Base-by-base conservation (phyloP, 2,329 filamentous ascomycete genomes). In the Ambrosiella xylebori region DNA sequence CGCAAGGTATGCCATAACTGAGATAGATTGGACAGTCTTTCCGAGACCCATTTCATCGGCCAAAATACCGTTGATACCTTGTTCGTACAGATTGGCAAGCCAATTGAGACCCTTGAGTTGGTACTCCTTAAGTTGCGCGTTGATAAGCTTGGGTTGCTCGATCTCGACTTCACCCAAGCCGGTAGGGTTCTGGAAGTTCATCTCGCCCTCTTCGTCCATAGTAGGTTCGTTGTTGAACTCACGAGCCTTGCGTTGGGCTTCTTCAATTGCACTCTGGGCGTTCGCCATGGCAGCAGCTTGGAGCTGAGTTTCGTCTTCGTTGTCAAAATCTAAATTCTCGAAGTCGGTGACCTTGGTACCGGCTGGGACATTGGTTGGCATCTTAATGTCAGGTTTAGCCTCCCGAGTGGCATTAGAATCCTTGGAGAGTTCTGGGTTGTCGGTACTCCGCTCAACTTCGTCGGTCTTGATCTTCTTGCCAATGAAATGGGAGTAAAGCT, bases 11-110 rank as follows among this genome's bases (percentile, higher is more conserved):
- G 90, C 90, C 93, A 98, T 97, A 68, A 98, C 91, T 0, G 93
- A 97, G 62, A 98, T 98, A 19, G 91, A 97, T 73, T 98, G 93
- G 5, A 98, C 88, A 17, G 93, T 98, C 73, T 98, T 98, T 69
- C 93, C 93, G 27, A 98, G 86, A 81, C 93, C 93, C 93, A 98
- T 98, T 73, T 98, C 93, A 69, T 98, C 93, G 63, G 93, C 93
- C 62, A 98, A 76, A 65, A 98, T 98, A 71, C 91, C 91, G 73
- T 97, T 97, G 85, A 98, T 98, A 69, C 93, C 93, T 71, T 98
- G 93, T 71, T 98, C 93, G 74, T 98, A 98, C 63, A 98, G 72
- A 69, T 98, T 97, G 74, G 95, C 93, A 57, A 98, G 81, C 93
- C 93, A 98, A 68, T 97, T 98, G 69, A 98, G 86, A 72, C 93